A percentile compares a stretch with the other conserved stretches of the same genome.
phyloP scores from a whole-genome alignment of 805 yeast genomes.

The Scheffersomyces coipomensis region DNA sequence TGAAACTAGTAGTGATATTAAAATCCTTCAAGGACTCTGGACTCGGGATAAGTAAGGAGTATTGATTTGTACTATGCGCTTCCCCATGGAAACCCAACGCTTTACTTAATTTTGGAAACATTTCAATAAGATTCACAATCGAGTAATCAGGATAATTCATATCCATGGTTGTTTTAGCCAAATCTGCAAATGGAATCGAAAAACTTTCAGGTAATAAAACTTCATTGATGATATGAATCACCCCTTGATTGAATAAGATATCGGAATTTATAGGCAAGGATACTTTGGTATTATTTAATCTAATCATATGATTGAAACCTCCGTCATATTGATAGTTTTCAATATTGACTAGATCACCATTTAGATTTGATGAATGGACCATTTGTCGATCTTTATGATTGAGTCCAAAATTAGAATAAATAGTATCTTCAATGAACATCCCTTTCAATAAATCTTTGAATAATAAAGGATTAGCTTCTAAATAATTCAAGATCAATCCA shows the following conservation, averaged over 20 bases:
- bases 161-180: slow-evolving; percentile 55
- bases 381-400: slow-evolving; percentile 9
- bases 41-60: slow-evolving; percentile 74
- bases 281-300: slow-evolving; percentile 29
- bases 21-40: slow-evolving; percentile 51
- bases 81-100: slow-evolving; percentile 34
- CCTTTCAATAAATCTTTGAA: slow-evolving; percentile 55
- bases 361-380: slow-evolving; percentile 16
- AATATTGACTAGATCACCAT: slow-evolving; percentile 27
- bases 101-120: slow-evolving; percentile 39
- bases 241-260: slow-evolving; percentile 79
- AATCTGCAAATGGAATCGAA: slow-evolving; percentile 50
- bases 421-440: slow-evolving; percentile 56
- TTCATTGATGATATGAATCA: slow-evolving; percentile 65
- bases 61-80: slow-evolving; percentile 24
- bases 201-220: slow-evolving; percentile 59
- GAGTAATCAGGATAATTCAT: slow-evolving; percentile 18
- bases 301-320: slow-evolving; percentile 19
- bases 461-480: slow-evolving; percentile 51
- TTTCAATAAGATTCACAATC: slow-evolving; percentile 46
- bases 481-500: slow-evolving; percentile 58
- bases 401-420: slow-evolving; percentile 61
- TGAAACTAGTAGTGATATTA: slow-evolving; percentile 45
- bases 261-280: slow-evolving; percentile 52
- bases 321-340: slow-evolving; percentile 16